Evolutionary conservation across 148 eudicot species (phyloP).

Genomic region (Fallopia convolvulus): DNA sequence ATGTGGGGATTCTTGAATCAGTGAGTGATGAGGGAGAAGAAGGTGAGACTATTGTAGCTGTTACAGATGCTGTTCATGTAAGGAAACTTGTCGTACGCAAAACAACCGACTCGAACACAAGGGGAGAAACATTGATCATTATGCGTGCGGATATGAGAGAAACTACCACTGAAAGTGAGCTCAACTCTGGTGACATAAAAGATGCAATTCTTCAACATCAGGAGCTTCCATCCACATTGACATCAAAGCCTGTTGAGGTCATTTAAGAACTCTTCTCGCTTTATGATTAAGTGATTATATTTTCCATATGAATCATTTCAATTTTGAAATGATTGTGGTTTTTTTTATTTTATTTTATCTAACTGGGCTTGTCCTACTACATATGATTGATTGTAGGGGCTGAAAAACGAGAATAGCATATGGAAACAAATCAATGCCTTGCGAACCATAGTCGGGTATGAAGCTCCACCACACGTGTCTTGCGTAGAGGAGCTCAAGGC

Average conservation of each 20-base stretch:
- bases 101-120: constrained; percentile 15
- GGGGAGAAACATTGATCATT: constrained; percentile 15
- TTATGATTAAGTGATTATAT: constrained; percentile 10
- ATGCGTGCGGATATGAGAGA: constrained; percentile 19
- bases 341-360: not conserved
- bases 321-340: not conserved
- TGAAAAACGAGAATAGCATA: constrained; percentile 29
- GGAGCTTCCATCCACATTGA: constrained; percentile 13
- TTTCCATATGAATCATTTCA: not conserved
- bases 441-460: constrained; percentile 59
- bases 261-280: constrained; percentile 17
- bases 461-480: constrained; percentile 23
- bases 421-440: constrained; percentile 57
- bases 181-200: constrained; percentile 5
- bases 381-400: constrained; percentile 25
- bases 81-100: constrained; percentile 21
- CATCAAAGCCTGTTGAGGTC: constrained; percentile 17
- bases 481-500: constrained; percentile 59
- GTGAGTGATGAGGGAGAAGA: constrained; percentile 7
- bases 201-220: not conserved
- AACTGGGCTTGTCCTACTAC: not conserved
- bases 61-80: constrained; percentile 10
- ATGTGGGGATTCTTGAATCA: not conserved
- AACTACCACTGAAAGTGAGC: constrained; percentile 18
- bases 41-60: constrained; percentile 7